Percentiles rank a stretch among this genome's conserved stretches.
Conservation (phyloP, 257 asterid genomes). For the Gentiana macrophylla region DNA sequence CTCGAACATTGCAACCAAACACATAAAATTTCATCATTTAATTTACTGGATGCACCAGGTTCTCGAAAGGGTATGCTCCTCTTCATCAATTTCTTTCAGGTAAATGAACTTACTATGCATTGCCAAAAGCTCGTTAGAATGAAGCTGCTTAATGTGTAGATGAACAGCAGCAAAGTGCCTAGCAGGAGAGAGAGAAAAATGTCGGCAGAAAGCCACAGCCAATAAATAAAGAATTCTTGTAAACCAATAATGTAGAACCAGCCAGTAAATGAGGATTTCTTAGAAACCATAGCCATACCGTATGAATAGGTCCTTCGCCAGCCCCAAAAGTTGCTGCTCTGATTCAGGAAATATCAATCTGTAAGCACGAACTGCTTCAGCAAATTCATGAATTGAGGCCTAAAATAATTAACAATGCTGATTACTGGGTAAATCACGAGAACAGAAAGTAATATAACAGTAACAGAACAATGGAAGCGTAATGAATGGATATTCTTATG, state of each 20-base stretch:
- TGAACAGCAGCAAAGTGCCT: constrained; percentile 85
- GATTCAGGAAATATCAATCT: constrained; percentile 82
- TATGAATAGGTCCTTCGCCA: constrained; percentile 61
- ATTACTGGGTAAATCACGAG: background rate
- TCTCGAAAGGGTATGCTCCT: no score
- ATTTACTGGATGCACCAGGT: no score
- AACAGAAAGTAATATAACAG: background rate
- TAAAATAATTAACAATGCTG: constrained; percentile 17
- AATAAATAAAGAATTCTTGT: background rate
- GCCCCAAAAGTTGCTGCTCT: constrained; percentile 75
- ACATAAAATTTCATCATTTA: background rate
- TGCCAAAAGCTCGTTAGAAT: constrained; percentile 51
- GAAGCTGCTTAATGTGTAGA: constrained; percentile 48
- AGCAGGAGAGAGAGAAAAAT: constrained; percentile 1
- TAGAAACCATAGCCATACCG: constrained; percentile 29
- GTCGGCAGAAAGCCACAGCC: background rate
- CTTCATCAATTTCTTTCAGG: constrained; percentile 3
- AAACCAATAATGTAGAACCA: background rate
- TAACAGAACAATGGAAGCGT: background rate
- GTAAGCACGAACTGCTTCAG: constrained; percentile 93
- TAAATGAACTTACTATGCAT: constrained; percentile 57
- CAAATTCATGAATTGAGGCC: constrained; percentile 87
- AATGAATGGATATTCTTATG: background rate
- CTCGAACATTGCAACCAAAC: background rate
- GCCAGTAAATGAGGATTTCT: background rate